Evolutionary conservation across 192 early-diverging fungal species (phyloP).

Genomic region (Chytriomyces sp.): DNA sequence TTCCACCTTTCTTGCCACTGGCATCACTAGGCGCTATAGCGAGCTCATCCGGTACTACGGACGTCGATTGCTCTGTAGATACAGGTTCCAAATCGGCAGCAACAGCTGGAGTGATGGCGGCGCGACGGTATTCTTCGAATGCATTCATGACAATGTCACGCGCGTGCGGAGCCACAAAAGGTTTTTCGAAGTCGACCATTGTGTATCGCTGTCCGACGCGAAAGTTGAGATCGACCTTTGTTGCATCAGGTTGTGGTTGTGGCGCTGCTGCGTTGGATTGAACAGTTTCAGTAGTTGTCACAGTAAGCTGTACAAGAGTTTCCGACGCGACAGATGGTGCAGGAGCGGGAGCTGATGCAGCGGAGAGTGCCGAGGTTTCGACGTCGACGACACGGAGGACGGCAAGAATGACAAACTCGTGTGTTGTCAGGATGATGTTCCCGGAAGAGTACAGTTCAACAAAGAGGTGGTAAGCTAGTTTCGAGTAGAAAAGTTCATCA

Average conservation of each 20-base stretch:
- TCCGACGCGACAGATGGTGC: no score
- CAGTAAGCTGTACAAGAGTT: no score
- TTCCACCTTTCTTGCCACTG: slow-evolving; percentile 25
- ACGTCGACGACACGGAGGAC: slow-evolving; percentile 86
- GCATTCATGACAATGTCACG: slow-evolving; percentile 42
- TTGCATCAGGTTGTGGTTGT: neutral
- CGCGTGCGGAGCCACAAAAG: slow-evolving; percentile 59
- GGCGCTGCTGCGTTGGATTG: neutral
- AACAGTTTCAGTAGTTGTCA: neutral
- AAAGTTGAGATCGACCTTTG: slow-evolving; percentile 54
- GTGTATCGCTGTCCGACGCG: slow-evolving; percentile 82
- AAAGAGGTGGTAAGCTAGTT: slow-evolving; percentile 56
- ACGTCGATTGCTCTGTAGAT: neutral
- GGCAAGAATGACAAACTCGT: slow-evolving; percentile 80
- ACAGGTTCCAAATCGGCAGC: neutral
- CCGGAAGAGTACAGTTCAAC: slow-evolving; percentile 68
- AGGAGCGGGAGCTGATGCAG: neutral
- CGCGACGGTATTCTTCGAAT: slow-evolving; percentile 54
- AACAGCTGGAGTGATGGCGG: neutral
- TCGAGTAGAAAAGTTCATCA: no score
- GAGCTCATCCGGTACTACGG: neutral
- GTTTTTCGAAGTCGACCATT: slow-evolving; percentile 58
- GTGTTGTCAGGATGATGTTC: slow-evolving; percentile 94
- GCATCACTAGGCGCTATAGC: no score
- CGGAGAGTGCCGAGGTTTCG: slow-evolving; percentile 59